phyloP scores from a whole-genome alignment of 306 rosid genomes.

The Ormosia semicastrata region DNA sequence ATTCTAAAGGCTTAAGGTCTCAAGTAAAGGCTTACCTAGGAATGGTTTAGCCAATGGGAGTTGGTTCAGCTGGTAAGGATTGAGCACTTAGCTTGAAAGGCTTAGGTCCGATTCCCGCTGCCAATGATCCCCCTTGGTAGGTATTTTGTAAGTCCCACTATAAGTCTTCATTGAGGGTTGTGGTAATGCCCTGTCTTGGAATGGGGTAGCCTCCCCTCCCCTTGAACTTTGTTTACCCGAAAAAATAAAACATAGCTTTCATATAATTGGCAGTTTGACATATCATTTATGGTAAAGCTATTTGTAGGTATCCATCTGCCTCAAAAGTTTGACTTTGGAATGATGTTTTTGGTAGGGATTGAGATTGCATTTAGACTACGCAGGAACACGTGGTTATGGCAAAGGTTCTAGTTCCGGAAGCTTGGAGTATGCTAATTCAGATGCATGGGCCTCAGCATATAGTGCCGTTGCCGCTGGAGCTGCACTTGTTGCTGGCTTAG shows the following conservation, averaged over 20 bases:
- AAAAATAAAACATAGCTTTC: background rate
- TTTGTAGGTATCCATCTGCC: background rate
- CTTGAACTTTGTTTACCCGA: background rate
- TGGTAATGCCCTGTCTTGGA: background rate
- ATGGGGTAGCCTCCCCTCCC: background rate
- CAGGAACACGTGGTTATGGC: conserved; percentile 37
- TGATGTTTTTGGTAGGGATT: conserved; percentile 63
- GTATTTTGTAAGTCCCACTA: background rate
- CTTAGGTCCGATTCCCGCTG: background rate
- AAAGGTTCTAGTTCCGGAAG: conserved; percentile 45
- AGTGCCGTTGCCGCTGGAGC: conserved; percentile 92
- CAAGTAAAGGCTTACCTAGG: background rate
- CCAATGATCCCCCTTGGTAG: background rate
- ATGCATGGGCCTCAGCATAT: conserved; percentile 95
- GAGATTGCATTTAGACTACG: conserved; percentile 83
- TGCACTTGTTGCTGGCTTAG: conserved; percentile 86
- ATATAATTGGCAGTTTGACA: background rate
- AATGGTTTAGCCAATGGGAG: background rate
- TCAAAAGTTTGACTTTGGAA: conserved; percentile 25
- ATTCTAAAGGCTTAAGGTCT: background rate
- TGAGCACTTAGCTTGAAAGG: background rate
- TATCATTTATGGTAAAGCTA: background rate
- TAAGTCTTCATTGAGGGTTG: background rate
- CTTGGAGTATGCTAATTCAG: conserved; percentile 56
- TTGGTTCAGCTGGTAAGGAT: background rate